These are phyloP conservation scores for Wallacemonas collosoma DNA, from an alignment of 208 protist genomes.

Conservation along the genomic window DNA sequence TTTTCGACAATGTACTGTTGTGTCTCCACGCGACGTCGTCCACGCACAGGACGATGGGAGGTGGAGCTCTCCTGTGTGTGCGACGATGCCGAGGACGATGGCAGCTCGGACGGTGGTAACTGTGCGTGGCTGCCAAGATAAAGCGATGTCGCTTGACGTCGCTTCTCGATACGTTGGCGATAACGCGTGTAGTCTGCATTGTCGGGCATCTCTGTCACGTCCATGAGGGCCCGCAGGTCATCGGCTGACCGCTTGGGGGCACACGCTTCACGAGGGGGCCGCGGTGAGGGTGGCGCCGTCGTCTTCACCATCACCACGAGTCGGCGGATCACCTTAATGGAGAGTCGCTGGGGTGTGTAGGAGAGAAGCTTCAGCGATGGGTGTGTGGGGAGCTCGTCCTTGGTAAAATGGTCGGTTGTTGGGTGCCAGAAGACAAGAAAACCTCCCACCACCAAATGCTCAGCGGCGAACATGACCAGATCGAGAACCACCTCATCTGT, in stretches of 20 bases:
- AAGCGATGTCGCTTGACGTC: slow-evolving; percentile 42
- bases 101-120: not conserved
- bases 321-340: slow-evolving; percentile 76
- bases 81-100: not conserved
- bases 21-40: slow-evolving; percentile 18
- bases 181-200: slow-evolving; percentile 79
- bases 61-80: not conserved
- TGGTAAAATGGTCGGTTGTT: slow-evolving; percentile 87
- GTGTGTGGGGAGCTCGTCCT: slow-evolving; percentile 91
- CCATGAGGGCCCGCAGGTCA: slow-evolving; percentile 65
- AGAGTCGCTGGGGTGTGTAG: slow-evolving; percentile 85
- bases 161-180: slow-evolving; percentile 48
- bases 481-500: slow-evolving; percentile 86
- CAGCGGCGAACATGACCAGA: slow-evolving; percentile 92
- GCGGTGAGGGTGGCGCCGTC: slow-evolving; percentile 31
- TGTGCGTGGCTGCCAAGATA: slow-evolving; percentile 18
- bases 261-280: slow-evolving; percentile 50
- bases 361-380: slow-evolving; percentile 82
- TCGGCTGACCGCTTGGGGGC: slow-evolving; percentile 38
- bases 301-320: slow-evolving; percentile 74
- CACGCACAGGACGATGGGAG: not conserved
- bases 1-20: slow-evolving; percentile 66
- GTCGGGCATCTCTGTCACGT: slow-evolving; percentile 60
- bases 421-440: slow-evolving; percentile 95
- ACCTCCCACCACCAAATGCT: slow-evolving; percentile 83